Conservation (phyloP, 1,139 yeast species). For the Geotrichum restrictum region DNA sequence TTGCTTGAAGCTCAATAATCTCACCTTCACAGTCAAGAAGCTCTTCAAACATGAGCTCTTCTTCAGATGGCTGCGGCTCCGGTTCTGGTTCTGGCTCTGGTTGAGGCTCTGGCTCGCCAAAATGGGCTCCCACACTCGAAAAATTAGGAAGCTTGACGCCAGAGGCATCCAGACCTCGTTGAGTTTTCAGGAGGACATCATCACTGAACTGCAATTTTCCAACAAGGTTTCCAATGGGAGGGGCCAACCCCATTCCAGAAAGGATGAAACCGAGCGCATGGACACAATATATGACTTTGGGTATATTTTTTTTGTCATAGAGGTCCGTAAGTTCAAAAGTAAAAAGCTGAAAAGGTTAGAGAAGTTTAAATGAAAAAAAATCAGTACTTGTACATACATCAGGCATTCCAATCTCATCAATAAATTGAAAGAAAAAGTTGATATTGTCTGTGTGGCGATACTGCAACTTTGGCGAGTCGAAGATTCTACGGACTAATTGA, state of each 20-base stretch:
- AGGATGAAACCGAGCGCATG: conserved; percentile 81
- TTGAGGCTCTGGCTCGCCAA: conserved; percentile 28
- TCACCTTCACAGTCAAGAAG: conserved; percentile 28
- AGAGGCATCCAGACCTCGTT: conserved; percentile 54
- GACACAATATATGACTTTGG: conserved; percentile 88
- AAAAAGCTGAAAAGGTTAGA: conserved; percentile 45
- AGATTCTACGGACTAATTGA: conserved; percentile 51
- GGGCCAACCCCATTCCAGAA: conserved; percentile 53
- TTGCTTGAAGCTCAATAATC: conserved; percentile 44
- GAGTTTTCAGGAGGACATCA: conserved; percentile 66
- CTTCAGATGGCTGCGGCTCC: conserved; percentile 28
- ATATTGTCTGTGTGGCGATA: conserved; percentile 93
- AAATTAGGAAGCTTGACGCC: conserved; percentile 44
- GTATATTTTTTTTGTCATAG: conserved; percentile 87
- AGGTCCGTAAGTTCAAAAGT: conserved; percentile 88
- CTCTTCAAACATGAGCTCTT: conserved; percentile 37
- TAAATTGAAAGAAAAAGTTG: conserved; percentile 71
- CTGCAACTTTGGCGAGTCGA: conserved; percentile 61
- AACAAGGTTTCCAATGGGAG: conserved; percentile 60
- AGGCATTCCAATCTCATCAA: conserved; percentile 72
- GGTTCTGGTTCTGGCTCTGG: conserved; percentile 28
- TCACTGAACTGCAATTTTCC: conserved; percentile 61
- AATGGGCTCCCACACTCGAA: conserved; percentile 41
- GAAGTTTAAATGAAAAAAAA: not conserved
- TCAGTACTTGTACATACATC: conserved; percentile 34